These are phyloP conservation scores for Brassica cretica DNA, from an alignment of 345 rosid genomes.

Conservation along the genomic window DNA sequence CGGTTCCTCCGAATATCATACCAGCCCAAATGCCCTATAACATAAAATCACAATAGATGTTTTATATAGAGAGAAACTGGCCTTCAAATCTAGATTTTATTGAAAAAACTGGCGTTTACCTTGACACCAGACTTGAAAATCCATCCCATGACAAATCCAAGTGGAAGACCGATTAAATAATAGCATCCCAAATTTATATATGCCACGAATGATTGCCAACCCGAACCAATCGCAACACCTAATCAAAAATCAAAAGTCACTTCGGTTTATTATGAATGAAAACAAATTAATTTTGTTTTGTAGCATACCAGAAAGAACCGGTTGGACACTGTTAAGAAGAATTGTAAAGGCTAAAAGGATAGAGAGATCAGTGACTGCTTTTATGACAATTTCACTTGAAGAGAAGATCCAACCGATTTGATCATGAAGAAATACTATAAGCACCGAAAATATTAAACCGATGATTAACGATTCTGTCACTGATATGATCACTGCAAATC, in stretches of 20 bases:
- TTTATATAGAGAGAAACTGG: neutral
- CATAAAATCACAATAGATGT: neutral
- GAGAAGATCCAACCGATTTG: conserved; percentile 57
- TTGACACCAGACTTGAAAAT: conserved; percentile 46
- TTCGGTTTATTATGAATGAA: neutral
- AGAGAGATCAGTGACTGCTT: conserved; percentile 61
- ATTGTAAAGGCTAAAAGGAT: conserved; percentile 73
- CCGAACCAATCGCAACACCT: conserved; percentile 84
- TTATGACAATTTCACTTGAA: conserved; percentile 53
- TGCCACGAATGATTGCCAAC: conserved; percentile 74
- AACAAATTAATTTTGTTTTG: neutral
- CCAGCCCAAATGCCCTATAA: conserved; percentile 21
- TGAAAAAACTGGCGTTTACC: neutral
- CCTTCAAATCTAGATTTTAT: neutral
- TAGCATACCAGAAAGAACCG: conserved; percentile 71
- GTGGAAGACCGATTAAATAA: conserved; percentile 61
- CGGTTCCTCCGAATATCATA: conserved; percentile 72
- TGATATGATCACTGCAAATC: conserved; percentile 63
- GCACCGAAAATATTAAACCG: conserved; percentile 57
- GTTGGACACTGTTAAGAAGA: conserved; percentile 85
- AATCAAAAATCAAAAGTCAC: neutral
- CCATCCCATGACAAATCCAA: conserved; percentile 64
- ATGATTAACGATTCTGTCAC: conserved; percentile 60
- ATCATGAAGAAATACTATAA: conserved; percentile 46
- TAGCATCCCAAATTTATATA: conserved; percentile 70